phyloP scores from a whole-genome alignment of 345 rosid species.

The Reutealis trisperma region DNA sequence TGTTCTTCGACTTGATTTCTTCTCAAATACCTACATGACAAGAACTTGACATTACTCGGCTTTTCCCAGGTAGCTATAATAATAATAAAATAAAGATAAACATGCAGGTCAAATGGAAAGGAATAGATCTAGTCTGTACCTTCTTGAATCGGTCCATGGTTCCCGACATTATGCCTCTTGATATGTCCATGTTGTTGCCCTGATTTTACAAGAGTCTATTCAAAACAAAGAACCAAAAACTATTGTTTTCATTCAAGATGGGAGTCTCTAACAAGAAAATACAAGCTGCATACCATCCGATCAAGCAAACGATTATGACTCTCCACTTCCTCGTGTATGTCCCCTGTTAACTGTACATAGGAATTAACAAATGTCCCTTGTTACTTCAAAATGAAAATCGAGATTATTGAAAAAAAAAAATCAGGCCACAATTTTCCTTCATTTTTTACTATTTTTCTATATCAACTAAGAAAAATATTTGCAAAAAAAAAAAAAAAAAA shows the following conservation, averaged over 20 bases:
- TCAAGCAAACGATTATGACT: slow-evolving; percentile 82
- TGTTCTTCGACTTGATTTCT: slow-evolving; percentile 66
- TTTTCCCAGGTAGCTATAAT: slow-evolving; percentile 1
- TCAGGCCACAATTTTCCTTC: not conserved
- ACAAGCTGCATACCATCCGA: slow-evolving; percentile 48
- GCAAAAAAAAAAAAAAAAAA: not conserved
- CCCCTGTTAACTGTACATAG: slow-evolving; percentile 71
- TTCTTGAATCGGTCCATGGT: slow-evolving; percentile 82
- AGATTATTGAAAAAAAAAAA: not conserved
- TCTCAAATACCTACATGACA: slow-evolving; percentile 68
- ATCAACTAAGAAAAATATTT: not conserved
- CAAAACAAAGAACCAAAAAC: slow-evolving; percentile 10
- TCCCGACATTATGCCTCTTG: slow-evolving; percentile 87
- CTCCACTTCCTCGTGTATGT: slow-evolving; percentile 88
- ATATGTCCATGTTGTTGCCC: slow-evolving; percentile 85
- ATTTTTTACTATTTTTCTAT: not conserved
- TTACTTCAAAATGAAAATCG: not conserved
- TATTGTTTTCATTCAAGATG: not conserved
- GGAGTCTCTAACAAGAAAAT: slow-evolving; percentile 12
- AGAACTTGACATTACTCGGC: slow-evolving; percentile 16
- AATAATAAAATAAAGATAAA: slow-evolving; percentile 8
- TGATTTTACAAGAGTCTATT: slow-evolving; percentile 36
- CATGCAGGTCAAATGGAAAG: not conserved
- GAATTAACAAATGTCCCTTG: not conserved
- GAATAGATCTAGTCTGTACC: slow-evolving; percentile 38